A percentile compares a stretch with the other conserved stretches of the same genome.
These are phyloP conservation scores for Colletotrichum musicola DNA, from an alignment of 2,329 filamentous ascomycete genomes.

Conservation along the genomic window DNA sequence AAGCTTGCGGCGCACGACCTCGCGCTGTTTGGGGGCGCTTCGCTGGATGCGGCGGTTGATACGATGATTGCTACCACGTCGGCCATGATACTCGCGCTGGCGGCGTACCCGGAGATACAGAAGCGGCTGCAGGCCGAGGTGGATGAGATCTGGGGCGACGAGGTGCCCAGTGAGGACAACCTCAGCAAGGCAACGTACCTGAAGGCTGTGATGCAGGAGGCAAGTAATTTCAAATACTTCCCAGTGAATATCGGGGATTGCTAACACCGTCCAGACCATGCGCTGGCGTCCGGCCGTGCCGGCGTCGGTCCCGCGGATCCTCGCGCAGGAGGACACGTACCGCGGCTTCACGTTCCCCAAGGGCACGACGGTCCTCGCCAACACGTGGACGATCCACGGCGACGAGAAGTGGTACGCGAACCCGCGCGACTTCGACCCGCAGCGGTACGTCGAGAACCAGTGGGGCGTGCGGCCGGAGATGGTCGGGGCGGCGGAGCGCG, in stretches of 20 bases:
- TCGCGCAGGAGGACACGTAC: conserved; percentile 61
- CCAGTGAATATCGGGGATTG: no score
- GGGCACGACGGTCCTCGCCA: conserved; percentile 56
- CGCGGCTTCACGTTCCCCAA: conserved; percentile 62
- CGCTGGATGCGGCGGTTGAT: conserved; percentile 29
- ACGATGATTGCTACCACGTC: neutral
- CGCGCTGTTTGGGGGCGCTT: neutral
- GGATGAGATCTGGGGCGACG: conserved; percentile 41
- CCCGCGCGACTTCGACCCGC: conserved; percentile 45
- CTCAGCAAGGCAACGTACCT: conserved; percentile 42
- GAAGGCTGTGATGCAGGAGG: conserved; percentile 42
- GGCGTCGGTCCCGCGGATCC: conserved; percentile 59
- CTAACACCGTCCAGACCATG: conserved; percentile 40
- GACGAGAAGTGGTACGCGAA: conserved; percentile 43
- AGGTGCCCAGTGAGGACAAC: conserved; percentile 48
- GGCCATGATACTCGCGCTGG: conserved; percentile 42
- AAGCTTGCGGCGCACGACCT: conserved; percentile 17
- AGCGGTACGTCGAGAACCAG: conserved; percentile 43
- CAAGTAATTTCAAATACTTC: no score
- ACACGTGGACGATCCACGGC: conserved; percentile 48
- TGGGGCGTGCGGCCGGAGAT: conserved; percentile 32
- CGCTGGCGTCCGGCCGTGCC: conserved; percentile 58
- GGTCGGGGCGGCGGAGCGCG: conserved; percentile 3
- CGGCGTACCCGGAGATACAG: conserved; percentile 41
- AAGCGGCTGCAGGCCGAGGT: conserved; percentile 45